Conservation (phyloP, 495 filamentous ascomycete species). For the Cercophora sp. region DNA sequence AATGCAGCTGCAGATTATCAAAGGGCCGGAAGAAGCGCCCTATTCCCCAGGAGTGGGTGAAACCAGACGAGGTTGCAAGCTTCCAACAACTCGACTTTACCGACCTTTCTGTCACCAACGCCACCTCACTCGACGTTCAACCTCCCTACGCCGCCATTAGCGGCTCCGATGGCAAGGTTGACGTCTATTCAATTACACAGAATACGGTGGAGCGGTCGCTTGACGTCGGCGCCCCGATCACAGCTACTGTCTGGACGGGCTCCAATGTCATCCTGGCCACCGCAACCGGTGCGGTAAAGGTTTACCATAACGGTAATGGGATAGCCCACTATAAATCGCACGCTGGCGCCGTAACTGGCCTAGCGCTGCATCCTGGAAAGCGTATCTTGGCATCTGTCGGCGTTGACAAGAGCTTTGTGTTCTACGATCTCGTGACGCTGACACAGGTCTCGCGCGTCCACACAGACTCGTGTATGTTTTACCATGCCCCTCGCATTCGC, state of each 20-base stretch:
- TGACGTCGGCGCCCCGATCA: constrained; percentile 63
- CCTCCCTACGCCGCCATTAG: constrained; percentile 74
- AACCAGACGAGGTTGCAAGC: constrained; percentile 63
- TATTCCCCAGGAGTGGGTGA: constrained; percentile 80
- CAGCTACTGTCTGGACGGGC: constrained; percentile 75
- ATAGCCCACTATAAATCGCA: constrained; percentile 67
- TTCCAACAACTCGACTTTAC: constrained; percentile 63
- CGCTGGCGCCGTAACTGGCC: constrained; percentile 70
- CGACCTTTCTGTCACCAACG: constrained; percentile 56
- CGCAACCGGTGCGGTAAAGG: constrained; percentile 69
- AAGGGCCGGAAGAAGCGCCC: constrained; percentile 82
- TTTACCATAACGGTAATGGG: constrained; percentile 67
- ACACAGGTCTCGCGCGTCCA: constrained; percentile 71
- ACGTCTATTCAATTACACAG: constrained; percentile 72
- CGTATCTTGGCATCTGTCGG: constrained; percentile 85
- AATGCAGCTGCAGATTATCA: constrained; percentile 58
- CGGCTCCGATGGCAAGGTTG: constrained; percentile 70
- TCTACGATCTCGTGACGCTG: constrained; percentile 73
- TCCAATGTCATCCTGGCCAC: constrained; percentile 66
- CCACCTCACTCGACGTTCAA: constrained; percentile 64
- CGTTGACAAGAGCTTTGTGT: constrained; percentile 85
- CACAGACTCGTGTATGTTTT: constrained; percentile 70
- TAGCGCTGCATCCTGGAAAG: constrained; percentile 79
- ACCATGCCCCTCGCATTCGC: too few relatives aligned
- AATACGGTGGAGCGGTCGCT: constrained; percentile 65